Conservation (phyloP, 2,329 filamentous ascomycete species). For the Botrytis fabae region DNA sequence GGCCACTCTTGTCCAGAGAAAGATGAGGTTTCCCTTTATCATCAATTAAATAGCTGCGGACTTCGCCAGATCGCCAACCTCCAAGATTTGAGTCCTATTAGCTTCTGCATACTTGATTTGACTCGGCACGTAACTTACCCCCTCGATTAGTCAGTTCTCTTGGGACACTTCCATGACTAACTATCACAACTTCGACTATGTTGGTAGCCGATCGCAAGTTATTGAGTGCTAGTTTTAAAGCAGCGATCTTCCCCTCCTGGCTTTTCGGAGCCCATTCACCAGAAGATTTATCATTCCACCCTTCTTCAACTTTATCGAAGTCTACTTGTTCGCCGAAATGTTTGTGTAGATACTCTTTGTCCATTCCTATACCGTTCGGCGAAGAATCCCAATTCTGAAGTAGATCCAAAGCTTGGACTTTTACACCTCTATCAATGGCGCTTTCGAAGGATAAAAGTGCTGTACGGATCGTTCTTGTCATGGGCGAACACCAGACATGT, state of each 20-base stretch:
- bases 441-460: neutral
- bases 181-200: neutral
- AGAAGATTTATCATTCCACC: neutral
- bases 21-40: neutral
- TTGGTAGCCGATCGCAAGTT: neutral
- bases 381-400: neutral
- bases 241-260: neutral
- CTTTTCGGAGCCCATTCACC: neutral
- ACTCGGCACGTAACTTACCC: neutral
- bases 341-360: neutral
- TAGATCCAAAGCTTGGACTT: constrained; percentile 2
- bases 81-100: neutral
- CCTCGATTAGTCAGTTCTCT: neutral
- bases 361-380: neutral
- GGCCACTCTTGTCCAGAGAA: neutral
- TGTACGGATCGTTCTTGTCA: constrained; percentile 1
- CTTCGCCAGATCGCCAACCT: neutral
- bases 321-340: neutral
- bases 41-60: neutral
- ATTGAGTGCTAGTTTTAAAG: neutral
- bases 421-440: neutral
- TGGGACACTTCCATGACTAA: neutral
- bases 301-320: neutral
- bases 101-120: neutral
- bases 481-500: neutral